phyloP scores from a whole-genome alignment of 2,329 filamentous ascomycete species.

The Scedosporium aurantiacum region DNA sequence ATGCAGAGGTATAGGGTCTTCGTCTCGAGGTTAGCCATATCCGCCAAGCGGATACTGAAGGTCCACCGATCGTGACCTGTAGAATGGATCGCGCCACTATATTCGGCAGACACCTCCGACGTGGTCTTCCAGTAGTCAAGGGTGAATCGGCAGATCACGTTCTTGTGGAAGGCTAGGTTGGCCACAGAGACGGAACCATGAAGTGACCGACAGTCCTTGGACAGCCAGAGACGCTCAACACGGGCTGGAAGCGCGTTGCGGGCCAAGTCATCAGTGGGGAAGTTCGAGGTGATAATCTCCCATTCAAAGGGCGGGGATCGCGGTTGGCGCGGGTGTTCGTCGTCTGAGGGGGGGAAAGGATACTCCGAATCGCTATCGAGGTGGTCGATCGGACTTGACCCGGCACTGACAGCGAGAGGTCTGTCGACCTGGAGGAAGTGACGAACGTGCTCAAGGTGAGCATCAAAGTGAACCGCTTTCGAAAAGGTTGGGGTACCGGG shows the following conservation, averaged over 20 bases:
- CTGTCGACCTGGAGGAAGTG: slow-evolving; percentile 92
- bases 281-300: slow-evolving; percentile 79
- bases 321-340: neutral
- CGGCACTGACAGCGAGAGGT: slow-evolving; percentile 89
- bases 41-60: slow-evolving; percentile 87
- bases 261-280: slow-evolving; percentile 50
- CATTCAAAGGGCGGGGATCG: slow-evolving; percentile 58
- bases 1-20: slow-evolving; percentile 92
- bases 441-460: slow-evolving; percentile 87
- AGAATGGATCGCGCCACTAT: slow-evolving; percentile 63
- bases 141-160: slow-evolving; percentile 85
- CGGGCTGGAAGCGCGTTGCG: slow-evolving; percentile 59
- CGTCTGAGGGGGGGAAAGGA: slow-evolving; percentile 48
- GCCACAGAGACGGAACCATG: slow-evolving; percentile 74
- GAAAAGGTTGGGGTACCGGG: slow-evolving; percentile 91
- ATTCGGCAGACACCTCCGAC: slow-evolving; percentile 88
- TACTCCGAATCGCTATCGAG: slow-evolving; percentile 86
- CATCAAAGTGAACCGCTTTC: slow-evolving; percentile 98
- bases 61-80: slow-evolving; percentile 75
- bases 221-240: slow-evolving; percentile 78
- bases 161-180: slow-evolving; percentile 84
- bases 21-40: slow-evolving; percentile 79
- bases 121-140: slow-evolving; percentile 98
- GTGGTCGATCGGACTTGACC: slow-evolving; percentile 79
- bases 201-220: slow-evolving; percentile 74